These are phyloP conservation scores for Hordeum marinum DNA, from an alignment of 176 grass and related monocot genomes.

Conservation along the genomic window DNA sequence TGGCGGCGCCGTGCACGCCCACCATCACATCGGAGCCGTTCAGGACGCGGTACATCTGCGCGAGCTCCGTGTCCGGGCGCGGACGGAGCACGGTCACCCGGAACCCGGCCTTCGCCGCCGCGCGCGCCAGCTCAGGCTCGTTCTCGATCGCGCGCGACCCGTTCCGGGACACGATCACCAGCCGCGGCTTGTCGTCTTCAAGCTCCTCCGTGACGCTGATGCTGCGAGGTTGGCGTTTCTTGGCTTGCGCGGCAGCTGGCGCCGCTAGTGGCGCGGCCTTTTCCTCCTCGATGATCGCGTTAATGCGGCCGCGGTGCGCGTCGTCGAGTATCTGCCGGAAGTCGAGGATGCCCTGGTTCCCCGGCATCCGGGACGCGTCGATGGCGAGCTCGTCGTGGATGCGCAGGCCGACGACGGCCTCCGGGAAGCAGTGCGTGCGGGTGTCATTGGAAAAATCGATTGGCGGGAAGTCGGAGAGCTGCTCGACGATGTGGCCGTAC, in stretches of 20 bases:
- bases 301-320: slow-evolving; percentile 44
- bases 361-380: slow-evolving; percentile 33
- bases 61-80: slow-evolving; percentile 59
- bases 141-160: slow-evolving; percentile 68
- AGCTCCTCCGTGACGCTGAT: not conserved
- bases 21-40: slow-evolving; percentile 67
- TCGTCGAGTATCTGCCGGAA: slow-evolving; percentile 61
- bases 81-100: slow-evolving; percentile 38
- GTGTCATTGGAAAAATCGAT: slow-evolving; percentile 58
- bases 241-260: not conserved
- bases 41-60: slow-evolving; percentile 49
- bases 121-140: slow-evolving; percentile 30
- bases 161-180: slow-evolving; percentile 62
- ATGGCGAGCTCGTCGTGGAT: slow-evolving; percentile 79
- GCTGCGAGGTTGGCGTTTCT: not conserved
- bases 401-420: slow-evolving; percentile 53
- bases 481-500: slow-evolving; percentile 45
- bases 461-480: slow-evolving; percentile 50
- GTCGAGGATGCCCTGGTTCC: slow-evolving; percentile 40
- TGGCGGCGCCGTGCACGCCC: slow-evolving; percentile 71
- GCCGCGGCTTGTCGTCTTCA: slow-evolving; percentile 27
- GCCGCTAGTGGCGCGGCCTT: not conserved
- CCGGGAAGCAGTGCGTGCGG: slow-evolving; percentile 72
- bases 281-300: slow-evolving; percentile 23
- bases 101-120: slow-evolving; percentile 39